These are phyloP conservation scores for Penicillium sp. DNA, from an alignment of 2,329 filamentous ascomycete species.

Conservation along the genomic window DNA sequence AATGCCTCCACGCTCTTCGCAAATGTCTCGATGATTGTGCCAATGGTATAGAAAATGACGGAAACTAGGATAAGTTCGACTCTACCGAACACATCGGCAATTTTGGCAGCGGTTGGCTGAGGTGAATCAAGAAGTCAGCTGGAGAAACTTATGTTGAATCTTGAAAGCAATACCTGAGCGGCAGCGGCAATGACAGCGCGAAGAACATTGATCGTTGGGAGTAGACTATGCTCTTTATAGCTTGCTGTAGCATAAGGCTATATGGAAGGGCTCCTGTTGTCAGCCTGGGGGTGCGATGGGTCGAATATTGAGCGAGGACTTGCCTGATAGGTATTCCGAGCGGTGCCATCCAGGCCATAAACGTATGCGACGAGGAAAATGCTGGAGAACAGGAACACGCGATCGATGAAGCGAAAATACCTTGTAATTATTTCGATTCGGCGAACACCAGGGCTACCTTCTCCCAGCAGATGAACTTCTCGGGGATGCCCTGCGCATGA, in stretches of 20 bases:
- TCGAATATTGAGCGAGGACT: not conserved
- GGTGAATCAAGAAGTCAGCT: not conserved
- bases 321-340: conserved; percentile 57
- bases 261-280: conserved; percentile 25
- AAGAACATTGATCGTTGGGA: conserved; percentile 63
- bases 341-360: conserved; percentile 64
- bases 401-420: conserved; percentile 58
- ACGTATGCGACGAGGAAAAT: conserved; percentile 68
- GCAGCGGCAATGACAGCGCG: conserved; percentile 64
- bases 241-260: conserved; percentile 57
- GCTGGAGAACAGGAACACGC: conserved; percentile 62
- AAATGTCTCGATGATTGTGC: conserved; percentile 61
- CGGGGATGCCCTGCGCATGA: conserved; percentile 1
- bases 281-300: not conserved
- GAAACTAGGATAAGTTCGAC: conserved; percentile 62
- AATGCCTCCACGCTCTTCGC: conserved; percentile 57
- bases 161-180: conserved; percentile 46
- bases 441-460: conserved; percentile 57
- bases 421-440: conserved; percentile 62
- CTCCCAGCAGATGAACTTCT: conserved; percentile 10
- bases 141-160: not conserved
- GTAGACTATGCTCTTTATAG: conserved; percentile 58
- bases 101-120: conserved; percentile 62
- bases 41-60: conserved; percentile 60
- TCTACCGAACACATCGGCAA: conserved; percentile 67